These are phyloP conservation scores for Coniophora puteana DNA, from an alignment of 1,284 basidiomycete genomes.

Conservation along the genomic window DNA sequence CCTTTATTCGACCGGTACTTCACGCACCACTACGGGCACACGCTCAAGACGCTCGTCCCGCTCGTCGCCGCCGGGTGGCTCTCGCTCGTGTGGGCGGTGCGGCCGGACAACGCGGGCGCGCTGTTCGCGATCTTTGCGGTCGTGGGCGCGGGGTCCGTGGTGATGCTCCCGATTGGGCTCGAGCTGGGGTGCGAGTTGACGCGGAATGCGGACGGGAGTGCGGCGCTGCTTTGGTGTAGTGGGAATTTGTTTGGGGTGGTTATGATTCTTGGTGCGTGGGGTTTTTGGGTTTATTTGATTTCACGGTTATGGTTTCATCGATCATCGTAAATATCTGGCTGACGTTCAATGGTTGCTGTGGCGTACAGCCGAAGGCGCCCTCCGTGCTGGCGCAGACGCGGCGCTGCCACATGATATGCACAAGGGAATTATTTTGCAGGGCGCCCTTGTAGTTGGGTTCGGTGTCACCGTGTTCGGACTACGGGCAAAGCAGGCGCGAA, in stretches of 20 bases:
- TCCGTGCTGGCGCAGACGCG: conserved; percentile 55
- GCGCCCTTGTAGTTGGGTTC: conserved; percentile 37
- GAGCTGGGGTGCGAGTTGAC: conserved; percentile 77
- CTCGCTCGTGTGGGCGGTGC: conserved; percentile 76
- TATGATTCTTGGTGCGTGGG: conserved; percentile 54
- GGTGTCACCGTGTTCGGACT: conserved; percentile 43
- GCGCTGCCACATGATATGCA: conserved; percentile 70
- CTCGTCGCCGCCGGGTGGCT: conserved; percentile 61
- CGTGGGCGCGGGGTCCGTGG: conserved; percentile 60
- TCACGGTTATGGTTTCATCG: not conserved
- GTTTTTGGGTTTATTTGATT: conserved; percentile 18
- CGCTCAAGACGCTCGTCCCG: conserved; percentile 58
- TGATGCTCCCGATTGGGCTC: conserved; percentile 68
- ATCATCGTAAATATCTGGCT: not conserved
- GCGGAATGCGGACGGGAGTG: conserved; percentile 70
- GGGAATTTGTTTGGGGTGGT: conserved; percentile 62
- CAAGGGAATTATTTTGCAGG: conserved; percentile 60
- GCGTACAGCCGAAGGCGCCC: conserved; percentile 56
- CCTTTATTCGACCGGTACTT: conserved; percentile 78
- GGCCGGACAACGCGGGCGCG: conserved; percentile 51
- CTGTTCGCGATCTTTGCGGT: conserved; percentile 65
- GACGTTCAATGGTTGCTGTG: conserved; percentile 33
- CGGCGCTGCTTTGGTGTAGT: conserved; percentile 73
- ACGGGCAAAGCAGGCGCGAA: conserved; percentile 54
- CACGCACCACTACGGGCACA: conserved; percentile 61